Evolutionary conservation across 805 yeast genomes (phyloP), one percentile per base, ranked within the genome.

Genomic region (Cyberlindnera americana): DNA sequence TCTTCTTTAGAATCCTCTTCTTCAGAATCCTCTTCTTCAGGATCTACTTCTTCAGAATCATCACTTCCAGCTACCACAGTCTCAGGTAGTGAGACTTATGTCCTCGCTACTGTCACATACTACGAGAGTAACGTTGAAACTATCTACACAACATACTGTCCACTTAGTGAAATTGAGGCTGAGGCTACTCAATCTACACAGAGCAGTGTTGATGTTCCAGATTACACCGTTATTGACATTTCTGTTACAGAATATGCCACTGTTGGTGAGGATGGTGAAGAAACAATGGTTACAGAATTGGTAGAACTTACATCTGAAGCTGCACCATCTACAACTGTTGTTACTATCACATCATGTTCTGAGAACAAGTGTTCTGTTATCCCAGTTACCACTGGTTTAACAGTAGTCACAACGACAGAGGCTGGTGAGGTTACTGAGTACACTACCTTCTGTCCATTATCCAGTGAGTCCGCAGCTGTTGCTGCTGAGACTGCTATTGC

Each of bases 371-470:
- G 50, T 29, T 21, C 47, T 23, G 26, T 33, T 12, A 26, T 39
- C 22, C 41, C 48, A 26, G 47, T 44, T 24, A 38, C 48, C 7
- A 45, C 52, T 7, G 53, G 47, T 16, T 19, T 30, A 4, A 40
- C 51, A 17, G 46, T 41, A 4, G 41, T 40, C 17, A 39, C 46
- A 21, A 29, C 45, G 3, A 37, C 37, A 3, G 33, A 30, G 8
- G 29, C 26, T 13, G 44, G 39, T 22, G 36, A 40, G 22, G 32
- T 31, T 19, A 41, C 54, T 6, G 29, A 46, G 57, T 69, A 52
- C 56, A 61, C 60, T 40, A 59, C 54, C 44, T 66, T 36, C 65
- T 62, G 45, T 22, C 47, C 51, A 23, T 26, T 46, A 25, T n/a
- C 42, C 12, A 30, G 24, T 11, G 33, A 27, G 29, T 29, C 38